phyloP scores from a whole-genome alignment of 139 green algal genomes.

The Micromonas pusilla region DNA sequence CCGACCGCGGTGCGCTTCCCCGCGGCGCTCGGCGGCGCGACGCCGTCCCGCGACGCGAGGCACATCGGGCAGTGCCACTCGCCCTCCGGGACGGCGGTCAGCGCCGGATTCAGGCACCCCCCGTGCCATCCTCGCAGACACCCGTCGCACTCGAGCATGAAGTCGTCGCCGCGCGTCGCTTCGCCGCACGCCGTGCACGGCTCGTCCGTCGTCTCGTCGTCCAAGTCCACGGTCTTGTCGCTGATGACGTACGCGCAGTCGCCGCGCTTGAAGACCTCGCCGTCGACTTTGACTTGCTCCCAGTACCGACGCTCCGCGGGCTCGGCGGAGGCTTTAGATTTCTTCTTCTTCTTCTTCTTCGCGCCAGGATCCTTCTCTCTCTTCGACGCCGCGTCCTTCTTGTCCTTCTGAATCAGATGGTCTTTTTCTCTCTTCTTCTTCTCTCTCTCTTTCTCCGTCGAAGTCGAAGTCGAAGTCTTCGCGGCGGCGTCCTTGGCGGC shows the following conservation, averaged over 20 bases:
- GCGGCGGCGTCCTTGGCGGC: background rate
- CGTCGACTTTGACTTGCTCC: constrained; percentile 17
- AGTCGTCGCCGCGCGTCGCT: background rate
- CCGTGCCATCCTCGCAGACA: constrained; percentile 84
- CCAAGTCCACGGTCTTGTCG: constrained; percentile 5
- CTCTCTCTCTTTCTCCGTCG: background rate
- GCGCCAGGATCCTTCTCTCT: background rate
- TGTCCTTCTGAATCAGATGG: background rate
- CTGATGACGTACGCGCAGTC: constrained; percentile 14
- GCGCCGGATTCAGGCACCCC: constrained; percentile 63
- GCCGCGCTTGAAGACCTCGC: constrained; percentile 15
- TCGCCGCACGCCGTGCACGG: constrained; percentile 5
- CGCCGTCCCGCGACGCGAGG: background rate
- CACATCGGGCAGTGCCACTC: constrained; percentile 14
- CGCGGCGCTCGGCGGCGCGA: background rate
- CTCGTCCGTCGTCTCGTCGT: constrained; percentile 5
- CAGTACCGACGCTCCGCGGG: constrained; percentile 9
- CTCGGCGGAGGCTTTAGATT: background rate
- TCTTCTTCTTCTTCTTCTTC: background rate
- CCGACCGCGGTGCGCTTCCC: constrained; percentile 36
- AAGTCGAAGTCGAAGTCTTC: background rate
- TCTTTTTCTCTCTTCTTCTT: constrained; percentile 1
- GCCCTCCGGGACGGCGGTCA: constrained; percentile 63
- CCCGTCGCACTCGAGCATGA: constrained; percentile 76
- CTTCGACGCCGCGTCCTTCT: background rate